Evolutionary conservation across 73 alveolate genomes (phyloP).

Genomic region (Blepharisma japonicum): DNA sequence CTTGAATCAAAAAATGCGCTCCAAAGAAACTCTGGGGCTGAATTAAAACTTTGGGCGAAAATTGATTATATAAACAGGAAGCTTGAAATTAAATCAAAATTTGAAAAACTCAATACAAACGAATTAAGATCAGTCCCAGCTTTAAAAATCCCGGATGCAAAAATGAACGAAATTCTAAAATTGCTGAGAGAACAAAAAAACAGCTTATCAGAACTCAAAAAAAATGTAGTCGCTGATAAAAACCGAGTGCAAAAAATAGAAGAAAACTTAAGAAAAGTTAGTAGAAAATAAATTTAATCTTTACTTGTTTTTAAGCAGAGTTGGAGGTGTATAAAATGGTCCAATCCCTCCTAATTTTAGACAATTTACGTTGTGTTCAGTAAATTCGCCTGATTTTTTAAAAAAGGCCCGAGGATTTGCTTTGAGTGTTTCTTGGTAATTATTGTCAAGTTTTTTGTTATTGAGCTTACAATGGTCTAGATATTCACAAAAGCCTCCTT

Average conservation of each 20-base stretch:
- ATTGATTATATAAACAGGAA: neutral
- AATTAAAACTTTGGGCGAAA: neutral
- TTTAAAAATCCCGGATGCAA: too few species aligned
- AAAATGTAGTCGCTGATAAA: too few species aligned
- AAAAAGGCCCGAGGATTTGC: neutral
- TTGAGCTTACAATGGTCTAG: neutral
- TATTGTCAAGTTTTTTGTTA: neutral
- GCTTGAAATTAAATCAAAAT: neutral
- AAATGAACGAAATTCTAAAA: too few species aligned
- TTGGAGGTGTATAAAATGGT: neutral
- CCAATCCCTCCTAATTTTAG: conserved; percentile 1
- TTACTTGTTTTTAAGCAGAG: too few species aligned
- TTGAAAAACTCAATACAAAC: neutral
- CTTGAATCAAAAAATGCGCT: conserved; percentile 10
- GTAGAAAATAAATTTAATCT: too few species aligned
- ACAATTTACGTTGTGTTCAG: conserved; percentile 7
- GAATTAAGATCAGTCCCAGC: too few species aligned
- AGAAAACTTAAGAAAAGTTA: too few species aligned
- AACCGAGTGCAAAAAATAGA: too few species aligned
- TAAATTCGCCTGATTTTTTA: conserved; percentile 10
- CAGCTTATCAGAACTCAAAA: too few species aligned
- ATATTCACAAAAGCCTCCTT: conserved; percentile 19
- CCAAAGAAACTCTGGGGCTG: neutral
- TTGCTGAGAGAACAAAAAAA: too few species aligned
- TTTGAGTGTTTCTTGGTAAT: neutral